Percentiles rank a stretch among this genome's conserved stretches.
These are phyloP conservation scores for Umbelopsis sp. DNA, from an alignment of 192 early-diverging fungal genomes.

Conservation along the genomic window DNA sequence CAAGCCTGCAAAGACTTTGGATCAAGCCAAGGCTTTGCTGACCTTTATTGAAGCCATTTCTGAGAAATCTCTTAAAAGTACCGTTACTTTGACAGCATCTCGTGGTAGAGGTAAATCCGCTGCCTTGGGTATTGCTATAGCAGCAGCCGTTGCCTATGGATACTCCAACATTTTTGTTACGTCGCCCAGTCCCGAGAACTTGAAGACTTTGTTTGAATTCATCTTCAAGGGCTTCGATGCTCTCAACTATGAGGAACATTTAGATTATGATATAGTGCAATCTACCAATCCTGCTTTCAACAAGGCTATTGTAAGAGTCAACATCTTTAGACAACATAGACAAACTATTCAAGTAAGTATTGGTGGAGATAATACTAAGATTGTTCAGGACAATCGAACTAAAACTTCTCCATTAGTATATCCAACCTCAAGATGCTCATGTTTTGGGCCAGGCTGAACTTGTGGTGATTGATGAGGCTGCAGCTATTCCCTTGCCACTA, in stretches of 20 bases:
- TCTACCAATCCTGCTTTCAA: slow-evolving; percentile 95
- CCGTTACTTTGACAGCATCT: slow-evolving; percentile 91
- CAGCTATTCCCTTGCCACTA: slow-evolving; percentile 94
- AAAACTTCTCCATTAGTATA: slow-evolving; percentile 63
- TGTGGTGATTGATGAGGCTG: slow-evolving; percentile 98
- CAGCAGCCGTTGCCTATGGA: slow-evolving; percentile 95
- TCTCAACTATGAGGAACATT: slow-evolving; percentile 96
- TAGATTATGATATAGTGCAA: slow-evolving; percentile 99
- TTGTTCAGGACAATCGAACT: background rate
- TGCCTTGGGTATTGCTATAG: slow-evolving; percentile 91
- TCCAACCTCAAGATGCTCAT: slow-evolving; percentile 93
- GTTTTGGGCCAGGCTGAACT: slow-evolving; percentile 96
- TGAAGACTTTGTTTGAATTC: slow-evolving; percentile 98
- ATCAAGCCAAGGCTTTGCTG: slow-evolving; percentile 96
- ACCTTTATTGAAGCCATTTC: slow-evolving; percentile 97
- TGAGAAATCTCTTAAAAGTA: slow-evolving; percentile 90
- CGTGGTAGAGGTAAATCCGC: slow-evolving; percentile 99
- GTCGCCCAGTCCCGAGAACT: slow-evolving; percentile 95
- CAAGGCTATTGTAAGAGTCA: slow-evolving; percentile 94
- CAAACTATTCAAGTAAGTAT: slow-evolving; percentile 87
- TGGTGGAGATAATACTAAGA: background rate
- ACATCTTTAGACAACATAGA: slow-evolving; percentile 93
- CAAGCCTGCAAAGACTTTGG: slow-evolving; percentile 77
- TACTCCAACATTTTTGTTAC: slow-evolving; percentile 99
- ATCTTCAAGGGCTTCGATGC: slow-evolving; percentile 98